phyloP scores from a whole-genome alignment of 306 rosid species.

The Quercus bicolor region DNA sequence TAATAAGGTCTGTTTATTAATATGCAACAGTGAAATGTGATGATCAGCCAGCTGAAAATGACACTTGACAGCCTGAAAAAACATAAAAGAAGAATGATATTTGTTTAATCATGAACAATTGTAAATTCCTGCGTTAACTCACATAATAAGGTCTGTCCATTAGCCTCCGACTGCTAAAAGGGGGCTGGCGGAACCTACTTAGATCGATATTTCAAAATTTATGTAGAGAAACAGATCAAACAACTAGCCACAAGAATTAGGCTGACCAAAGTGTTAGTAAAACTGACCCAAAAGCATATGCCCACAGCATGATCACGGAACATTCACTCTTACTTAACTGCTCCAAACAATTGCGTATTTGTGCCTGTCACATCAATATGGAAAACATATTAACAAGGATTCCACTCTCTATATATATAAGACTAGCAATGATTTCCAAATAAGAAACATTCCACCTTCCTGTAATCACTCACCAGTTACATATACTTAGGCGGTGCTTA shows the following conservation, averaged over 20 bases:
- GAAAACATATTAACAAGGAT: background rate
- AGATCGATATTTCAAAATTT: background rate
- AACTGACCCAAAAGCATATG: constrained; percentile 3
- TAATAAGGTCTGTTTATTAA: background rate
- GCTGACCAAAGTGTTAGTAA: constrained; percentile 18
- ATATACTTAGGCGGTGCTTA: too few relatives aligned
- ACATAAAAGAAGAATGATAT: background rate
- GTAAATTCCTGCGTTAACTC: background rate
- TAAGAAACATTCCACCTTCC: background rate
- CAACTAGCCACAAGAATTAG: constrained; percentile 18
- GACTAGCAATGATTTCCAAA: background rate
- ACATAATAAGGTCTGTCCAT: too few relatives aligned
- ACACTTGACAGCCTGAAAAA: background rate
- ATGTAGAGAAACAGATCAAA: background rate
- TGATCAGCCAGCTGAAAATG: background rate
- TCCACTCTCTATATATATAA: background rate
- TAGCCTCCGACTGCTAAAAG: background rate
- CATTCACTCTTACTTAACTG: constrained; percentile 2
- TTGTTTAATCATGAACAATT: too few relatives aligned
- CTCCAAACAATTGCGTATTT: constrained; percentile 5
- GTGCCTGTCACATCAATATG: background rate
- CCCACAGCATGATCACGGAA: constrained; percentile 2
- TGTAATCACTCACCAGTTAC: too few relatives aligned
- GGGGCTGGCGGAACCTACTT: too few relatives aligned
- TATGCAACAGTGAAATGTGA: background rate